Percentiles rank a stretch among this genome's conserved stretches.
These are phyloP conservation scores for Aspergillus caelatus DNA, from an alignment of 2,329 filamentous ascomycete genomes.

Conservation along the genomic window DNA sequence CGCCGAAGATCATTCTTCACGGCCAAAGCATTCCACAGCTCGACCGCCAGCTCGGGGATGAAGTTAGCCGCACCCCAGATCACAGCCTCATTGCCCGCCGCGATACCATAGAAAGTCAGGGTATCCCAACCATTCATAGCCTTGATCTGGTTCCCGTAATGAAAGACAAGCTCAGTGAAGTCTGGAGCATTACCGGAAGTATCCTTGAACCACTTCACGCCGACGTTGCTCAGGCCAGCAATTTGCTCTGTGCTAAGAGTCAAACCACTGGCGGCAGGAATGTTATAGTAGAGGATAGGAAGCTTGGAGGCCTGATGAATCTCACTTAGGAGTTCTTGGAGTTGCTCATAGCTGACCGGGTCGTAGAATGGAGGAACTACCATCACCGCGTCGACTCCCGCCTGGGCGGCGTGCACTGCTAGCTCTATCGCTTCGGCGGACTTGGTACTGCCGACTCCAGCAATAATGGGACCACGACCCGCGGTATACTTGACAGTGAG, in stretches of 20 bases:
- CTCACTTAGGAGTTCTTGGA: conserved; percentile 45
- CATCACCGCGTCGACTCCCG: conserved; percentile 50
- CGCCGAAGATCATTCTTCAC: conserved; percentile 46
- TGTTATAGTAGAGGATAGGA: conserved; percentile 57
- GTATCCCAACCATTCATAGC: conserved; percentile 59
- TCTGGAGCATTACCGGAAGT: conserved; percentile 56
- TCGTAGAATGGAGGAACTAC: conserved; percentile 57
- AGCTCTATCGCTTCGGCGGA: conserved; percentile 47
- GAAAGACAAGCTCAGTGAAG: conserved; percentile 54
- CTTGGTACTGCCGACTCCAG: conserved; percentile 45
- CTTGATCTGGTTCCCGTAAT: conserved; percentile 46
- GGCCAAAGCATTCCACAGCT: conserved; percentile 52
- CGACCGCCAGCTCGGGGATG: conserved; percentile 53
- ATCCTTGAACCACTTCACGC: conserved; percentile 56
- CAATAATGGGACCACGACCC: conserved; percentile 29
- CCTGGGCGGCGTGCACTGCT: conserved; percentile 42
- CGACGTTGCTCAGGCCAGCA: conserved; percentile 48
- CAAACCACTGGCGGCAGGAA: conserved; percentile 52
- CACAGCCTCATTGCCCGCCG: conserved; percentile 52
- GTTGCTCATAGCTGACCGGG: conserved; percentile 43
- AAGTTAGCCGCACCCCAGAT: conserved; percentile 57
- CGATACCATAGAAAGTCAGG: conserved; percentile 56
- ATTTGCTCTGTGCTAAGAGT: conserved; percentile 47
- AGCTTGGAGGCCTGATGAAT: conserved; percentile 45
- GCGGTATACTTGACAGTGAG: conserved; percentile 32